Conservation (phyloP, 345 rosid species). For the Brassica carinata region DNA sequence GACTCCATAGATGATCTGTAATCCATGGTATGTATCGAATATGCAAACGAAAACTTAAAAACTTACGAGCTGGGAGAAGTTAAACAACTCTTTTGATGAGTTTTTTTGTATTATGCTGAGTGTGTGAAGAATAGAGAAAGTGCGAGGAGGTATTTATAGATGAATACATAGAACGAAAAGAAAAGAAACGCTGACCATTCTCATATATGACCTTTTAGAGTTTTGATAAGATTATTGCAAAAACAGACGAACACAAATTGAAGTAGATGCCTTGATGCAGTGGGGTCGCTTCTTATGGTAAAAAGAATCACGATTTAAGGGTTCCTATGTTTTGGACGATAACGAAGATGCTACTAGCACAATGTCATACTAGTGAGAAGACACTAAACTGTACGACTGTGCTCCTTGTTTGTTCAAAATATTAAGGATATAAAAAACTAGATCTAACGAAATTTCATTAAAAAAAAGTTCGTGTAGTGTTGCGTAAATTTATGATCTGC, state of each 20-base stretch:
- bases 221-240: neutral
- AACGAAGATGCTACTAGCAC: neutral
- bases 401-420: neutral
- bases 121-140: conserved; percentile 33
- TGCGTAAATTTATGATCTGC: neutral
- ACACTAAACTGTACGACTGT: neutral
- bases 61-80: neutral
- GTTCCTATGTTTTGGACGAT: neutral
- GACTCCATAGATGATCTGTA: conserved; percentile 45
- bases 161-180: conserved; percentile 1
- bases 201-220: conserved; percentile 2
- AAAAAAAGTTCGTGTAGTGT: neutral
- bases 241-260: conserved; percentile 5
- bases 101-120: neutral
- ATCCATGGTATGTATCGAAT: neutral
- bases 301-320: conserved; percentile 10
- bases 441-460: neutral
- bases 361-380: neutral
- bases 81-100: conserved; percentile 2
- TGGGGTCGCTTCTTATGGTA: conserved; percentile 27
- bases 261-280: conserved; percentile 25
- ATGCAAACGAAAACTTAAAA: neutral
- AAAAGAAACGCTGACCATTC: conserved; percentile 24
- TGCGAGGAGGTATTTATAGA: conserved; percentile 36
- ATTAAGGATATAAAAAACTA: neutral